A percentile compares a stretch with the other conserved stretches of the same genome.
Conservation (phyloP, 2,329 filamentous ascomycete genomes). For the Thielaviopsis cerberus region DNA sequence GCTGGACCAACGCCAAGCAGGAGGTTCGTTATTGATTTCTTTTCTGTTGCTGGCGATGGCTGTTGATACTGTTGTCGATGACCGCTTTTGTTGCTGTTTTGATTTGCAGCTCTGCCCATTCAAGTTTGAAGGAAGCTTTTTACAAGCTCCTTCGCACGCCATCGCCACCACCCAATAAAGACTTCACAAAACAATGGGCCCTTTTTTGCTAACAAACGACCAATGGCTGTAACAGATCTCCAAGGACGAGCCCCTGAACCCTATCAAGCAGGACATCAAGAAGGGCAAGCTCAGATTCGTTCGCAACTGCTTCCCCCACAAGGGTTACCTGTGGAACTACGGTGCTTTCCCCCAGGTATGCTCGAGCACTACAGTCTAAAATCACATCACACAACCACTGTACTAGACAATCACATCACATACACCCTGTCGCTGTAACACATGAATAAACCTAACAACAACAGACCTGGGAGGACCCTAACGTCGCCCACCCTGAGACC, state of each 20-base stretch:
- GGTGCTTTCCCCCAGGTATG: conserved; percentile 93
- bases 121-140: neutral
- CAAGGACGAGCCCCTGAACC: conserved; percentile 96
- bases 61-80: neutral
- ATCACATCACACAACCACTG: neutral
- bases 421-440: neutral
- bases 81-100: neutral
- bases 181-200: neutral
- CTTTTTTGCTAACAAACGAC: neutral
- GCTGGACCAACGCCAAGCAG: conserved; percentile 99
- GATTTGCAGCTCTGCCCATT: neutral
- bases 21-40: conserved; percentile 48
- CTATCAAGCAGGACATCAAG: conserved; percentile 98
- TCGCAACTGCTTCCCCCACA: conserved; percentile 99
- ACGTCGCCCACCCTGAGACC: conserved; percentile 88
- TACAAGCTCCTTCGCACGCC: neutral
- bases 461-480: conserved; percentile 98
- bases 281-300: conserved; percentile 99
- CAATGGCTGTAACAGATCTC: conserved; percentile 48
- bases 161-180: neutral
- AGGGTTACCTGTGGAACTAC: conserved; percentile 99
- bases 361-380: too few species aligned
- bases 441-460: neutral
- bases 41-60: conserved; percentile 25
- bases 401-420: neutral